Evolutionary conservation across 225 moss, liverwort and hornwort genomes (phyloP), one percentile per base, ranked within the genome.

Genomic region (Pseudisothecium myosuroides): DNA sequence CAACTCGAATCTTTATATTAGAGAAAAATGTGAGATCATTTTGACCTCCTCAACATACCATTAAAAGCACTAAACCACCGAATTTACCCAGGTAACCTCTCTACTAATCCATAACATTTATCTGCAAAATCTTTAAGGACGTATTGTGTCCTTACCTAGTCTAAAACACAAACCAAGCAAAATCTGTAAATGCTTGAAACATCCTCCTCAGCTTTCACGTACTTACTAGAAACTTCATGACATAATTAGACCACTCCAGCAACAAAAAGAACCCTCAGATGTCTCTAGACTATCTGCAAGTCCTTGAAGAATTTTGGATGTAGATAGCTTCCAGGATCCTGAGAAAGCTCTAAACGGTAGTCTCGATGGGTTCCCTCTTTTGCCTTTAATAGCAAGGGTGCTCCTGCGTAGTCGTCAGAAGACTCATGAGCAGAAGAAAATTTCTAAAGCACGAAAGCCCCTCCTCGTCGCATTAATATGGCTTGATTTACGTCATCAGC

Each of bases 41-140:
- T 78, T 85, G 87, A 91, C 52, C 89, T 84, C 81, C 87, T 82
- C 69, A 85, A 65, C 39, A 77, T 72, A 50, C 55, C 84, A 84
- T 17, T 87, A 20, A 80, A 80, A 84, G 71, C 69, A 78, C 73
- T 45, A 80, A 86, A 65, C 23, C 74, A 81, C 81, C 62, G 31
- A 81, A 41, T 50, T 64, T 17, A 74, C 41, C 75, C 22, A 67
- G 41, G 20, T n/a, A 76, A 81, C 43, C 54, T 80, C 67, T 83
- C 74, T 67, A 75, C 49, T 59, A 83, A n/a, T 50, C 59, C 52
- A 39, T 11, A 61, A 75, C 32, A 36, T 52, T 31, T 23, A 87
- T 87, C 83, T 82, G 92, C 85, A 89, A 93, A 91, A 93, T 91
- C 91, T 74, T 91, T 52, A 11, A 87, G 87, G 79, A 79, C 83